Percentiles rank a stretch among this genome's conserved stretches.
Conservation (phyloP, 192 early-diverging fungal species). For the Coemansia sp. region DNA sequence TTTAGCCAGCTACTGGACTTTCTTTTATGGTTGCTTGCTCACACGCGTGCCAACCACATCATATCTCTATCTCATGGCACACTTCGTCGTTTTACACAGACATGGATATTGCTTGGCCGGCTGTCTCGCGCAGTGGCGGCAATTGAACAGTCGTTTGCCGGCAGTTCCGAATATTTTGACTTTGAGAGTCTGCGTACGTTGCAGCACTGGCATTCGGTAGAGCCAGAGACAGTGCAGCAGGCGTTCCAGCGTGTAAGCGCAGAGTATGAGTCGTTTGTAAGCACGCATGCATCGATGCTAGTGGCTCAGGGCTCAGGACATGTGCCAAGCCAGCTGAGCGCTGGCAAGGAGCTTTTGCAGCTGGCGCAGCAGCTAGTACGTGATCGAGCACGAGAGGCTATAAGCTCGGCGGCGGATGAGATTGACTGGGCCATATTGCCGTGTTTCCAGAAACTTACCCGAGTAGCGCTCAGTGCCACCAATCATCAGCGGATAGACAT, state of each 20-base stretch:
- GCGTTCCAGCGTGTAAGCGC: conserved; percentile 1
- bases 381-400: conserved; percentile 19
- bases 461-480: conserved; percentile 12
- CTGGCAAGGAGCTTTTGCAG: conserved; percentile 28
- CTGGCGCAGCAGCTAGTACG: conserved; percentile 35
- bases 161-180: conserved; percentile 18
- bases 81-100: conserved; percentile 19
- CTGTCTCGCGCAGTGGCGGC: conserved; percentile 20
- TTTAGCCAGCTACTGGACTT: conserved; percentile 32
- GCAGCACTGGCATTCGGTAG: conserved; percentile 12
- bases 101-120: conserved; percentile 30
- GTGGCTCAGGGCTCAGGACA: conserved; percentile 16
- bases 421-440: conserved; percentile 29
- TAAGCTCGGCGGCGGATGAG: conserved; percentile 18
- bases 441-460: conserved; percentile 42
- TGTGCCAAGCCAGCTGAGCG: conserved; percentile 5
- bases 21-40: conserved; percentile 38
- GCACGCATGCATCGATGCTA: conserved; percentile 8
- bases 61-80: conserved; percentile 13
- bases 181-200: conserved; percentile 34
- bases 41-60: conserved; percentile 18
- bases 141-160: conserved; percentile 5
- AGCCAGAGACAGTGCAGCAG: background rate
- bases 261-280: conserved; percentile 26
- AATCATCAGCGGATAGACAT: conserved; percentile 13